phyloP scores from a whole-genome alignment of 805 yeast species.

The Yamadazyma nakazawae region DNA sequence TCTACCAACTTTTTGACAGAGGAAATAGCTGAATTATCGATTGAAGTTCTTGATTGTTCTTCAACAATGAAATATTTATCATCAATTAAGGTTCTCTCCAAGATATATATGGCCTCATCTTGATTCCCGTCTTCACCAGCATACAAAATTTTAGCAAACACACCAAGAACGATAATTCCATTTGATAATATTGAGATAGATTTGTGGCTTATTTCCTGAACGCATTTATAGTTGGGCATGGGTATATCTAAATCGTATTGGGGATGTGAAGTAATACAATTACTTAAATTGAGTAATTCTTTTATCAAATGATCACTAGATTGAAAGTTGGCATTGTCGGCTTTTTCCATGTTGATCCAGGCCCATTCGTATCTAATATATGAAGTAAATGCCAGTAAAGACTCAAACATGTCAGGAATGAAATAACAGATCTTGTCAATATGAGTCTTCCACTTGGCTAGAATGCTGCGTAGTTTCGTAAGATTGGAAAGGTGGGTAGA shows the following conservation, averaged over 20 bases:
- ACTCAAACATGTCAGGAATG: neutral
- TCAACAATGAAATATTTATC: slow-evolving; percentile 1
- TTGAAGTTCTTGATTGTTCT: neutral
- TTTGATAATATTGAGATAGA: slow-evolving; percentile 61
- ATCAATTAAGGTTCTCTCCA: slow-evolving; percentile 47
- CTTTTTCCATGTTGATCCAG: slow-evolving; percentile 24
- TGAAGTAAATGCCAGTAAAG: neutral
- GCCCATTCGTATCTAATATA: slow-evolving; percentile 30
- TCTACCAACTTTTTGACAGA: slow-evolving; percentile 63
- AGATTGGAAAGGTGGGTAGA: slow-evolving; percentile 39
- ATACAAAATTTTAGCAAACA: slow-evolving; percentile 54
- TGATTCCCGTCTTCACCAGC: slow-evolving; percentile 25
- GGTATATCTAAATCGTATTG: slow-evolving; percentile 25
- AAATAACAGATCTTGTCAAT: slow-evolving; percentile 6
- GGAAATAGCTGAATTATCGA: slow-evolving; percentile 18
- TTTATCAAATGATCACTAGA: slow-evolving; percentile 25
- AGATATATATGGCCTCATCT: slow-evolving; percentile 32
- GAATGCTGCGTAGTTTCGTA: slow-evolving; percentile 37
- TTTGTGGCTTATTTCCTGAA: slow-evolving; percentile 52
- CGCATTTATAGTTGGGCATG: slow-evolving; percentile 56
- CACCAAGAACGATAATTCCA: slow-evolving; percentile 64
- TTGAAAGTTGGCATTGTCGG: slow-evolving; percentile 28
- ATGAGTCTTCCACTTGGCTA: slow-evolving; percentile 46
- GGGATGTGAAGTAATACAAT: slow-evolving; percentile 6
- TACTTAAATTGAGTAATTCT: slow-evolving; percentile 19